These are phyloP conservation scores for Nannochloris sp. DNA, from an alignment of 139 green algal genomes.

Conservation along the genomic window DNA sequence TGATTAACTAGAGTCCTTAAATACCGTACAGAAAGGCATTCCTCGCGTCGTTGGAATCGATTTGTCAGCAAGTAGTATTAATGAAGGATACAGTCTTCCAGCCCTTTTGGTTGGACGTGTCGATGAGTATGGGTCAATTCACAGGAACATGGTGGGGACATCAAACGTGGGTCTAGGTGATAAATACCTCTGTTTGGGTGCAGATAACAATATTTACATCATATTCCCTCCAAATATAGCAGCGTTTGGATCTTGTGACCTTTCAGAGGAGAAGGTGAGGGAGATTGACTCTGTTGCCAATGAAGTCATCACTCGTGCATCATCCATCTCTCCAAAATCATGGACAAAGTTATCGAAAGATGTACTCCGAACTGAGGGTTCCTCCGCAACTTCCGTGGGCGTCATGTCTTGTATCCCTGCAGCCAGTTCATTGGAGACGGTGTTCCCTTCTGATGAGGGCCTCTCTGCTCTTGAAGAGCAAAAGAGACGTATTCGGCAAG, in stretches of 20 bases:
- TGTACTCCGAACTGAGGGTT: slow-evolving; percentile 14
- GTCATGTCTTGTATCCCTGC: slow-evolving; percentile 1
- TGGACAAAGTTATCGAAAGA: background rate
- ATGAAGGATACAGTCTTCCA: slow-evolving; percentile 31
- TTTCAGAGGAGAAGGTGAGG: background rate
- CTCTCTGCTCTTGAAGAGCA: slow-evolving; percentile 19
- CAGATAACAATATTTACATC: slow-evolving; percentile 58
- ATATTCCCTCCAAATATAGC: slow-evolving; percentile 6
- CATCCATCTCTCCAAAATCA: background rate
- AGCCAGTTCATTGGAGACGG: background rate
- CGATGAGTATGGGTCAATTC: slow-evolving; percentile 17
- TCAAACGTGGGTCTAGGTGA: background rate
- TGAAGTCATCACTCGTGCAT: background rate
- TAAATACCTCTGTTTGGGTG: slow-evolving; percentile 45
- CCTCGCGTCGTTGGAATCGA: slow-evolving; percentile 42
- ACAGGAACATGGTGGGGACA: too few relatives aligned
- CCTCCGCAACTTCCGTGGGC: slow-evolving; percentile 12
- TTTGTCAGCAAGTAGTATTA: slow-evolving; percentile 27
- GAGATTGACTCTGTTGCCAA: background rate
- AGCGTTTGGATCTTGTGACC: background rate
- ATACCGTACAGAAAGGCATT: background rate
- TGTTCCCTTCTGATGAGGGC: slow-evolving; percentile 9
- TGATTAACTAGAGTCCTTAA: too few relatives aligned
- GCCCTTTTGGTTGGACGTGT: slow-evolving; percentile 28
- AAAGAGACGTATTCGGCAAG: slow-evolving; percentile 20